Percentiles rank a stretch among this genome's conserved stretches.
phyloP scores from a whole-genome alignment of 1,139 yeast species.

The Suhomyces guaymorum region DNA sequence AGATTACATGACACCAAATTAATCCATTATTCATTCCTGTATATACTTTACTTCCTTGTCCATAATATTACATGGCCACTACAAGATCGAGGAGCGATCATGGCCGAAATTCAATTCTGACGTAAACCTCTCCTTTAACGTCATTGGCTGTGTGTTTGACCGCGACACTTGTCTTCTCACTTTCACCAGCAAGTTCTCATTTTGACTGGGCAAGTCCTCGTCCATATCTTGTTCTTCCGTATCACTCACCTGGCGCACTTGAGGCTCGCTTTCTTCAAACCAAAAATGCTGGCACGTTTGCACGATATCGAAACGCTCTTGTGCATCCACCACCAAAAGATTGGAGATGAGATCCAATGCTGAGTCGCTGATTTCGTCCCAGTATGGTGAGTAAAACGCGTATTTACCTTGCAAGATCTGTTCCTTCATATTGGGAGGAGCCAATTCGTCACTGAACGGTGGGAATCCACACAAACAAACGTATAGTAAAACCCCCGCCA shows the following conservation, averaged over 20 bases:
- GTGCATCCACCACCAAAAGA: constrained; percentile 59
- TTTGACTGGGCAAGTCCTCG: constrained; percentile 6
- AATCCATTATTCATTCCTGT: constrained; percentile 1
- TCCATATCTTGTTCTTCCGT: constrained; percentile 12
- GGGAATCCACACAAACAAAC: constrained; percentile 84
- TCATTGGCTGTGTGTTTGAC: constrained; percentile 36
- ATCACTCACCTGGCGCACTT: constrained; percentile 1
- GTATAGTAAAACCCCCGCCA: constrained; percentile 72
- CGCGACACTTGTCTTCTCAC: constrained; percentile 7
- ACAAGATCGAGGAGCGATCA: constrained; percentile 14
- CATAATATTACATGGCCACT: neutral
- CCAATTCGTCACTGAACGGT: constrained; percentile 79
- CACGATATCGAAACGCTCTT: constrained; percentile 50
- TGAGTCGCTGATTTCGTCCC: constrained; percentile 68
- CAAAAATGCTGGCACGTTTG: constrained; percentile 60
- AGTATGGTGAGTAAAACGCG: constrained; percentile 78
- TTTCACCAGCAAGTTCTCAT: neutral
- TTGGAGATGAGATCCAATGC: constrained; percentile 66
- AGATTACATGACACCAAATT: too few species aligned
- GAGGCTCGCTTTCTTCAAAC: constrained; percentile 35
- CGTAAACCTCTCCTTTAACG: constrained; percentile 34
- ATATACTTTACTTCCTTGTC: neutral
- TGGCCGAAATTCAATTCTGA: constrained; percentile 26
- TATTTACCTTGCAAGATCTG: constrained; percentile 66
- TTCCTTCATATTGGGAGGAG: constrained; percentile 76